Conservation (phyloP, 495 filamentous ascomycete genomes). For the Penicillium antarcticum region DNA sequence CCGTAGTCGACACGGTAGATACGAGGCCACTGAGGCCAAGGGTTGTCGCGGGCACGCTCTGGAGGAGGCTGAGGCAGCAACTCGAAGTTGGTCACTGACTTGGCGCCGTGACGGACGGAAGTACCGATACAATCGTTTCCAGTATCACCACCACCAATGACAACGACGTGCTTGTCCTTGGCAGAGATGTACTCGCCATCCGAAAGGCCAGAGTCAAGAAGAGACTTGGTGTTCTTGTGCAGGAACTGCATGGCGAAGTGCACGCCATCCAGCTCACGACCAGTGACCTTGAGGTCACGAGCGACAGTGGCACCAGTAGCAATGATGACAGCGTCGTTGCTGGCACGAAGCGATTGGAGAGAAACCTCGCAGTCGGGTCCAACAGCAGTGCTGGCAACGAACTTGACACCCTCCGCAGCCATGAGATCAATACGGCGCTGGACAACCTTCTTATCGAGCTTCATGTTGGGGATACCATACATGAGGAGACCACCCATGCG, state of each 20-base stretch:
- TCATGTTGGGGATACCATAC: slow-evolving; percentile 99
- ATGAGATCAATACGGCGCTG: slow-evolving; percentile 96
- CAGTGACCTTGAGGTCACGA: slow-evolving; percentile 90
- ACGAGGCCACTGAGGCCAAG: slow-evolving; percentile 98
- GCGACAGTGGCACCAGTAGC: slow-evolving; percentile 97
- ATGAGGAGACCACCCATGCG: slow-evolving; percentile 93
- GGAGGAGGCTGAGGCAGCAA: slow-evolving; percentile 91
- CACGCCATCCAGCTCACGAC: slow-evolving; percentile 87
- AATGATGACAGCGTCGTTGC: slow-evolving; percentile 86
- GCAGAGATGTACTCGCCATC: slow-evolving; percentile 93
- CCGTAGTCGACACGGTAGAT: slow-evolving; percentile 99
- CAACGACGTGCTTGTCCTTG: slow-evolving; percentile 94
- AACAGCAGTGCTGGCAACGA: slow-evolving; percentile 72
- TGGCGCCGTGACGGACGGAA: slow-evolving; percentile 94
- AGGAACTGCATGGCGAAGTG: slow-evolving; percentile 99
- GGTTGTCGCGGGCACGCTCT: slow-evolving; percentile 94
- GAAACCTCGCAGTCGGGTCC: slow-evolving; percentile 71
- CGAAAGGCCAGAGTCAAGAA: slow-evolving; percentile 85
- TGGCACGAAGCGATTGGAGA: slow-evolving; percentile 69
- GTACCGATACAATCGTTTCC: slow-evolving; percentile 99
- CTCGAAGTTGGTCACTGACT: slow-evolving; percentile 97
- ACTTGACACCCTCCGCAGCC: slow-evolving; percentile 85
- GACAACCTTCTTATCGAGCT: slow-evolving; percentile 97
- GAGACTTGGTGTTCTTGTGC: slow-evolving; percentile 96
- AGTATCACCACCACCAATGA: slow-evolving; percentile 98